phyloP scores from a whole-genome alignment of 352 stramenopile species.

The Globisporangium viniferum region DNA sequence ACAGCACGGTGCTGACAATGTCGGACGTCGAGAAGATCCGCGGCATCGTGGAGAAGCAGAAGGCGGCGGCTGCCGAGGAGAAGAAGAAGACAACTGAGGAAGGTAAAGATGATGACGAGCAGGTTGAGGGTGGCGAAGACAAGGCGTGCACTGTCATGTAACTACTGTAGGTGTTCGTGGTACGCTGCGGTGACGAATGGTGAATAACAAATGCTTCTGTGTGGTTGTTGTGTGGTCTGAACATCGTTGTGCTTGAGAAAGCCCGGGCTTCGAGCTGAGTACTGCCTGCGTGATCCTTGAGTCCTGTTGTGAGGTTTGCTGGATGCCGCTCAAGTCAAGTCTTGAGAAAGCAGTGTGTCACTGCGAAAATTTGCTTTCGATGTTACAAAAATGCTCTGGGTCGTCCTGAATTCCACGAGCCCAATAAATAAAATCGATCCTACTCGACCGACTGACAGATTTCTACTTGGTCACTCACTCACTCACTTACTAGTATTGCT shows the following conservation, averaged over 20 bases:
- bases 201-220: neutral
- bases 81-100: constrained; percentile 12
- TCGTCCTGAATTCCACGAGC: neutral
- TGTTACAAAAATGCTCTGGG: neutral
- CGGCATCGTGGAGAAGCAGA: constrained; percentile 37
- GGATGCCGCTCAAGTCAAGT: neutral
- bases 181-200: neutral
- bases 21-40: constrained; percentile 67
- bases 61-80: constrained; percentile 16
- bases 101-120: constrained; percentile 4
- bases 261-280: neutral
- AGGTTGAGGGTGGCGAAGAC: constrained; percentile 8
- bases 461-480: neutral
- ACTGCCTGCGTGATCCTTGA: neutral
- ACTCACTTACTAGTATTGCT: neutral
- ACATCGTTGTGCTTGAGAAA: neutral
- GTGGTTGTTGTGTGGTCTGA: neutral
- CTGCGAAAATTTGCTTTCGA: neutral
- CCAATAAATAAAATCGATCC: constrained; percentile 10
- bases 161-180: neutral
- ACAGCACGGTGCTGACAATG: constrained; percentile 80
- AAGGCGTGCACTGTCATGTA: constrained; percentile 17
- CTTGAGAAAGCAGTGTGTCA: neutral
- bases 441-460: neutral
- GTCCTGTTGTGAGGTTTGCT: neutral